Base-by-base conservation (phyloP, 768 basidiomycete genomes). In the Porphyrellus cyaneotinctus region DNA sequence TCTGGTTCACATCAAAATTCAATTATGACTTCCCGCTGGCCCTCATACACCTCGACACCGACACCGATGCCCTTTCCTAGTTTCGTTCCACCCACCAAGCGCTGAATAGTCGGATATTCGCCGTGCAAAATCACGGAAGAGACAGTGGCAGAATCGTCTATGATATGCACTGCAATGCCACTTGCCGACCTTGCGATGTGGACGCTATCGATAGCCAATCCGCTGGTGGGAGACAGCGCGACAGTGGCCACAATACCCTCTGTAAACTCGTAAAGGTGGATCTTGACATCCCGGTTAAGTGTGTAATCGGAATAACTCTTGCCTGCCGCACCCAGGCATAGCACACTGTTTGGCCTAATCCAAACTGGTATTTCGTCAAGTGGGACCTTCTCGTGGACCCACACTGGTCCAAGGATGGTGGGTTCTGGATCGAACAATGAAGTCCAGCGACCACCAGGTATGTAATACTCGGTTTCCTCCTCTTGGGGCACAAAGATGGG, bases 341-440 rank as follows among this genome's bases (percentile, higher is more conserved):
- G 65, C 18, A 87, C 75, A 15, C 76, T 78, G 33, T 77, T 79
- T 24, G 78, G 77, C 33, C 82, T 75, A 32, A 87, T 79, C 79
- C 80, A 88, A 26, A 88, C 79, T 15, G 85, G 85, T 35, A 88
- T 75, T 51, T 79, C 76, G 59, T 84, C 78, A 35, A 86, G 66
- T 23, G 83, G 77, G n/a, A 85, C 81, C 50, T 77, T 70, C 58
- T 83, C 81, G 47, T 76, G 77, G 53, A 87, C 70, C 85, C 85
- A 88, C 17, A 59, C 57, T 0, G 85, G 86, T 1, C 87, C 87
- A 44, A 73, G 65, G 24, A 82, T 58, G n/a, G 74, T 75, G 41
- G 81, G 75, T 36, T 72, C 69, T 1, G 79, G 75, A 63, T 83
- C 71, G 67, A 76, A 84, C 63, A 81, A 80, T 38, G 78, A 78